Percentiles rank a stretch among this genome's conserved stretches.
Conservation (phyloP, 768 basidiomycete genomes). For the Dendrothele bispora region DNA sequence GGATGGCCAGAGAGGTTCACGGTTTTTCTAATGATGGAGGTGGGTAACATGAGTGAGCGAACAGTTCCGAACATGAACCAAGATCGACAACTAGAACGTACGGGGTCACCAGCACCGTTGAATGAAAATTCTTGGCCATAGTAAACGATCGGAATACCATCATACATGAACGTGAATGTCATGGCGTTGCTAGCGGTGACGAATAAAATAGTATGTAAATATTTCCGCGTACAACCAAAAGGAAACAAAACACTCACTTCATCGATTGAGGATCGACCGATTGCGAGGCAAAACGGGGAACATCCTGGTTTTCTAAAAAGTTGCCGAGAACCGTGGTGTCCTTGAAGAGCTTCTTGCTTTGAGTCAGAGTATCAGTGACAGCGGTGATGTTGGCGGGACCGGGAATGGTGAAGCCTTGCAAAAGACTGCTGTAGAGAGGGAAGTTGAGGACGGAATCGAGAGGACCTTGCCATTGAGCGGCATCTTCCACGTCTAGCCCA, state of each 20-base stretch:
- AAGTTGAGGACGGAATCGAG: slow-evolving; percentile 74
- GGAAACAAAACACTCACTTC: slow-evolving; percentile 41
- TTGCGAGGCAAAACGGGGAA: slow-evolving; percentile 71
- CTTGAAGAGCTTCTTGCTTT: slow-evolving; percentile 55
- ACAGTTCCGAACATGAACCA: not conserved
- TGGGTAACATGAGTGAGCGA: slow-evolving; percentile 2
- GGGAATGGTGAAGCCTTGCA: slow-evolving; percentile 69
- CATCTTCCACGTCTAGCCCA: slow-evolving; percentile 45
- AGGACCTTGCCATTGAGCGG: slow-evolving; percentile 62
- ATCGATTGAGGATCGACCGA: slow-evolving; percentile 74
- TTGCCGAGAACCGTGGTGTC: slow-evolving; percentile 54
- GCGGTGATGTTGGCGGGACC: slow-evolving; percentile 64
- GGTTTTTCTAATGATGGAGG: slow-evolving; percentile 51
- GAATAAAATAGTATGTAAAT: not conserved
- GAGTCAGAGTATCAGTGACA: slow-evolving; percentile 48
- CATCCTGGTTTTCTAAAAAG: slow-evolving; percentile 79
- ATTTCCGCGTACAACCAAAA: not conserved
- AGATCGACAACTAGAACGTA: slow-evolving; percentile 26
- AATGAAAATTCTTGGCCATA: slow-evolving; percentile 81
- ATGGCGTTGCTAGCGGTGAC: slow-evolving; percentile 65
- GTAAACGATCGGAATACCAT: slow-evolving; percentile 83
- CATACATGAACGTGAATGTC: slow-evolving; percentile 72
- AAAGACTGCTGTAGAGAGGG: slow-evolving; percentile 65
- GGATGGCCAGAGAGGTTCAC: slow-evolving; percentile 76
- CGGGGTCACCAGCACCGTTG: slow-evolving; percentile 64